Percentiles rank a stretch among this genome's conserved stretches.
Evolutionary conservation across 2,329 filamentous ascomycete species (phyloP).

Genomic region (Chaetomium strumarium): DNA sequence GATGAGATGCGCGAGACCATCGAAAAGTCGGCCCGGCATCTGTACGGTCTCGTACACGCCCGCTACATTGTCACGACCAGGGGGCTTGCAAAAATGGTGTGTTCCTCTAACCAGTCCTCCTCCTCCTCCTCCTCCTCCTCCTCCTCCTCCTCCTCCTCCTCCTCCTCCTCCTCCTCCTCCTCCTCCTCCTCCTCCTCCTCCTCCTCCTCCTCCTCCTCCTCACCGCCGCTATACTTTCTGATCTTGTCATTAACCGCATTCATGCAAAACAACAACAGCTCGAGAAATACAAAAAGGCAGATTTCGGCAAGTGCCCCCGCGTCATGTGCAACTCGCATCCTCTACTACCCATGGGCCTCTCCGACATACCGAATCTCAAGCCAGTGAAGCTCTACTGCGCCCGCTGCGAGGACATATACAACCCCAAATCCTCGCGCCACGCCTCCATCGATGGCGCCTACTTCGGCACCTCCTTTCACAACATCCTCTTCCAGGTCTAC

Average conservation of each 20-base stretch:
- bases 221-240: too few species aligned
- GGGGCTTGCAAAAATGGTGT: conserved; percentile 92
- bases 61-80: conserved; percentile 95
- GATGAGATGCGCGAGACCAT: conserved; percentile 98
- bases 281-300: conserved; percentile 97
- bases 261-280: conserved; percentile 57
- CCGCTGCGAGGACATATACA: conserved; percentile 97
- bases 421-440: conserved; percentile 94
- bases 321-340: conserved; percentile 93
- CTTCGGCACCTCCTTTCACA: conserved; percentile 97
- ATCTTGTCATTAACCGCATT: not conserved
- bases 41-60: conserved; percentile 94
- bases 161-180: not conserved
- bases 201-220: not conserved
- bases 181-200: not conserved
- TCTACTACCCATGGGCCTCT: conserved; percentile 88
- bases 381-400: conserved; percentile 96
- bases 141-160: not conserved
- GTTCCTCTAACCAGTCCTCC: conserved; percentile 20
- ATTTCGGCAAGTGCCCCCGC: conserved; percentile 96
- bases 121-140: not conserved
- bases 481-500: conserved; percentile 98
- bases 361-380: conserved; percentile 79
- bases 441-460: conserved; percentile 95
- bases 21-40: conserved; percentile 90